Conservation (phyloP, 108 stramenopile genomes). For the Schizochytrium sp. region DNA sequence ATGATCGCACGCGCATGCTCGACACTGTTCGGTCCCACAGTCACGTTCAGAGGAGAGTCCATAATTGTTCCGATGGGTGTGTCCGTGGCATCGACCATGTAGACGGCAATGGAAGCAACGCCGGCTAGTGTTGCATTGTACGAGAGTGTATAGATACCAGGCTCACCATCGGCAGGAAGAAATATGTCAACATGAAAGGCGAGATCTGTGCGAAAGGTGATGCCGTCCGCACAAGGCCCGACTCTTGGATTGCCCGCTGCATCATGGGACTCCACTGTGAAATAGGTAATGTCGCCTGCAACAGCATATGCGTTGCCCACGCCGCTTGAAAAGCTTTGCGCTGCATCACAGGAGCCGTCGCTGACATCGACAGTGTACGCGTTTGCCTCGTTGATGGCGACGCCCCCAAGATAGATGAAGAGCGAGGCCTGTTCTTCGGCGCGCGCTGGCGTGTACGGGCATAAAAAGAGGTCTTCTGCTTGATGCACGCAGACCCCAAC, state of each 20-base stretch:
- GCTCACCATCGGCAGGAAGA: background rate
- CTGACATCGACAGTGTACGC: background rate
- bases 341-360: background rate
- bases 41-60: background rate
- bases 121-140: background rate
- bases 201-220: background rate
- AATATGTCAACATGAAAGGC: background rate
- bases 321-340: background rate
- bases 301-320: background rate
- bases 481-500: background rate
- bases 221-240: background rate
- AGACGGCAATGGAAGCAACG: background rate
- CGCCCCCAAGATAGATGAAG: background rate
- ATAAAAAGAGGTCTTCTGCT: background rate
- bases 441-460: background rate
- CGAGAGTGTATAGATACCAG: background rate
- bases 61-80: background rate
- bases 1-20: background rate
- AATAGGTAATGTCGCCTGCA: background rate
- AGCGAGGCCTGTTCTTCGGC: background rate
- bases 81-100: background rate
- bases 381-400: background rate
- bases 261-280: background rate
- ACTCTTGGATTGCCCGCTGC: background rate
- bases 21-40: background rate